Evolutionary conservation across 345 rosid genomes (phyloP).

Genomic region (Syzygium aromaticum): DNA sequence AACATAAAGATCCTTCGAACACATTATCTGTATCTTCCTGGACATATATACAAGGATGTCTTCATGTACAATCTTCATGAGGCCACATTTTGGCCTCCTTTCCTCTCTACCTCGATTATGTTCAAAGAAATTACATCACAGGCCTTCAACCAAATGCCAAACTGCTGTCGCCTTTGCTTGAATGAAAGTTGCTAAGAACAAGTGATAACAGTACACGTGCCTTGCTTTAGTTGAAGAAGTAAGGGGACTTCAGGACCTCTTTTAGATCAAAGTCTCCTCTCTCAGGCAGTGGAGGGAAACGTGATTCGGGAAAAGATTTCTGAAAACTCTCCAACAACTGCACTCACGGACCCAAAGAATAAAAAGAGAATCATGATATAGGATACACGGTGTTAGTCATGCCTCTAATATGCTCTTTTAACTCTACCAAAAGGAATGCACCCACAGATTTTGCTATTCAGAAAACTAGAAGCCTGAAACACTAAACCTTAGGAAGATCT

Average conservation of each 20-base stretch:
- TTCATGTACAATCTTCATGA: not conserved
- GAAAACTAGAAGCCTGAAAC: not conserved
- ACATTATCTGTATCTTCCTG: not conserved
- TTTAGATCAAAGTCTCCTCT: slow-evolving; percentile 89
- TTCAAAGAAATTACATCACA: not conserved
- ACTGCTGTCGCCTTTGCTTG: not conserved
- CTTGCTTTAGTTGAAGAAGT: slow-evolving; percentile 76
- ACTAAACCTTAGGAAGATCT: not conserved
- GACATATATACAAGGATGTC: slow-evolving; percentile 1
- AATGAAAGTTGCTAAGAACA: not conserved
- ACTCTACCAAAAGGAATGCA: not conserved
- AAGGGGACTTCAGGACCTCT: slow-evolving; percentile 69
- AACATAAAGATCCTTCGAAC: not conserved
- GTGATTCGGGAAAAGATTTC: slow-evolving; percentile 55
- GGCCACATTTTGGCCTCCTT: not conserved
- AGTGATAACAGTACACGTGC: not conserved
- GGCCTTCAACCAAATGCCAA: not conserved
- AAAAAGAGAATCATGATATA: not conserved
- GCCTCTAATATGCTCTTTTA: not conserved
- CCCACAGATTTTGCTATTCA: not conserved
- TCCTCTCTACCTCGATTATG: not conserved
- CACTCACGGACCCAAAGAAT: slow-evolving; percentile 19
- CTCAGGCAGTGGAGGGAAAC: slow-evolving; percentile 85
- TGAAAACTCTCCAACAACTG: slow-evolving; percentile 85
- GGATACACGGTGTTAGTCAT: not conserved